These are phyloP conservation scores for Cutaneotrichosporon mucoides DNA, from an alignment of 1,284 basidiomycete genomes.

Conservation along the genomic window DNA sequence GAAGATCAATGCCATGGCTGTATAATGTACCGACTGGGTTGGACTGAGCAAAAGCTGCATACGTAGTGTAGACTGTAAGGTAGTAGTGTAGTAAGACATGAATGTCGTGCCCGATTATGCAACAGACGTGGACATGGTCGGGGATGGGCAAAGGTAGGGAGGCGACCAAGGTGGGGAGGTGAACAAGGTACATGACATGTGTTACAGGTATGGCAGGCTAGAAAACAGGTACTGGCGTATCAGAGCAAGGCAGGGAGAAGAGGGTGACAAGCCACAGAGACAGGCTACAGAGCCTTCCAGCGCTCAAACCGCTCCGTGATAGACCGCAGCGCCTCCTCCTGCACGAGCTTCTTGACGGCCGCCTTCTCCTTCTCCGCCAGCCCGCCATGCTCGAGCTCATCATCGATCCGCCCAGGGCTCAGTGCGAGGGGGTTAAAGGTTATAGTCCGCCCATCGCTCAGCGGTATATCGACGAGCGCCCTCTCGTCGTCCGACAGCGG, in stretches of 20 bases:
- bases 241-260: neutral
- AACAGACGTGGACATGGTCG: neutral
- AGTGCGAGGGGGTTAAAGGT: slow-evolving; percentile 36
- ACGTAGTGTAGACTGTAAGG: neutral
- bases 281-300: slow-evolving; percentile 27
- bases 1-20: slow-evolving; percentile 41
- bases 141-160: neutral
- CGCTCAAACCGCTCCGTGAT: slow-evolving; percentile 32
- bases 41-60: neutral
- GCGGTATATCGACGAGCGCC: slow-evolving; percentile 19
- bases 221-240: neutral
- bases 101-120: neutral
- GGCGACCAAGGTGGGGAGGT: too few relatives aligned
- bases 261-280: neutral
- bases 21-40: slow-evolving; percentile 11
- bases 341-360: slow-evolving; percentile 9
- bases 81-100: neutral
- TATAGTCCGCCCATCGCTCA: slow-evolving; percentile 35
- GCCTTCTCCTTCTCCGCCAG: slow-evolving; percentile 28
- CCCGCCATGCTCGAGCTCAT: slow-evolving; percentile 34
- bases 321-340: slow-evolving; percentile 29
- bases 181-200: neutral
- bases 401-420: slow-evolving; percentile 30
- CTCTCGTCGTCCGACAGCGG: slow-evolving; percentile 2
- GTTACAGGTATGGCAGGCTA: neutral